These are phyloP conservation scores for Fraxinus sp. DNA, from an alignment of 305 asterid species.

Conservation along the genomic window DNA sequence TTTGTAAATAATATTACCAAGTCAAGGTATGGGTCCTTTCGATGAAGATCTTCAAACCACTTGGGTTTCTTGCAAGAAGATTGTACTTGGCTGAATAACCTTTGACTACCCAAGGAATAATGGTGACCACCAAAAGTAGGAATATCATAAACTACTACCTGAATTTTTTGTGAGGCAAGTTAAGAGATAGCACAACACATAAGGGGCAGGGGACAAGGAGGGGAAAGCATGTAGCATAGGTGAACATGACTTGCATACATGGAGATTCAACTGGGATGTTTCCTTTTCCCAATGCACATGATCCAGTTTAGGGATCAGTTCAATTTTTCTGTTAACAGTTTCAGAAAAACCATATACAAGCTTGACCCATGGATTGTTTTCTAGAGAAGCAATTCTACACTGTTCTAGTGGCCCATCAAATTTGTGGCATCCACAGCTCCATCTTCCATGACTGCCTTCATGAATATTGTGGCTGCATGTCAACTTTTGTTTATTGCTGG, in stretches of 20 bases:
- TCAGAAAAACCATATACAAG: constrained; percentile 40
- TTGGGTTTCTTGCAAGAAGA: constrained; percentile 64
- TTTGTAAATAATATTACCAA: constrained; percentile 51
- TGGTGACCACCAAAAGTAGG: constrained; percentile 80
- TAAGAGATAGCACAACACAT: constrained; percentile 24
- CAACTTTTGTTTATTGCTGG: constrained; percentile 17
- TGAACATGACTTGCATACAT: constrained; percentile 90
- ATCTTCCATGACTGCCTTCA: constrained; percentile 26
- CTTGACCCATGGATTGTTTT: constrained; percentile 47
- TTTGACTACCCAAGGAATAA: constrained; percentile 54
- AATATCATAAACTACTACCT: constrained; percentile 70
- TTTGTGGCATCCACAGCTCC: constrained; percentile 62
- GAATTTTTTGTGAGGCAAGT: constrained; percentile 25
- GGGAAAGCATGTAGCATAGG: constrained; percentile 21
- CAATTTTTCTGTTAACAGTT: constrained; percentile 31
- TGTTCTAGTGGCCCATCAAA: constrained; percentile 37
- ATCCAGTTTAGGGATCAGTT: constrained; percentile 59
- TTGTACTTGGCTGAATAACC: constrained; percentile 30
- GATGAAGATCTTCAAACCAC: constrained; percentile 74
- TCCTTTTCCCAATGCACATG: constrained; percentile 71
- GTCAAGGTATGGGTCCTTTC: constrained; percentile 47
- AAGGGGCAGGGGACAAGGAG: constrained; percentile 8
- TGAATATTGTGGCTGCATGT: constrained; percentile 15
- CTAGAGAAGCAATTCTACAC: constrained; percentile 31
- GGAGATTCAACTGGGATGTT: constrained; percentile 60